A percentile compares a stretch with the other conserved stretches of the same genome.
Conservation (phyloP, 1,139 yeast genomes). For the Hansenula anomala region DNA sequence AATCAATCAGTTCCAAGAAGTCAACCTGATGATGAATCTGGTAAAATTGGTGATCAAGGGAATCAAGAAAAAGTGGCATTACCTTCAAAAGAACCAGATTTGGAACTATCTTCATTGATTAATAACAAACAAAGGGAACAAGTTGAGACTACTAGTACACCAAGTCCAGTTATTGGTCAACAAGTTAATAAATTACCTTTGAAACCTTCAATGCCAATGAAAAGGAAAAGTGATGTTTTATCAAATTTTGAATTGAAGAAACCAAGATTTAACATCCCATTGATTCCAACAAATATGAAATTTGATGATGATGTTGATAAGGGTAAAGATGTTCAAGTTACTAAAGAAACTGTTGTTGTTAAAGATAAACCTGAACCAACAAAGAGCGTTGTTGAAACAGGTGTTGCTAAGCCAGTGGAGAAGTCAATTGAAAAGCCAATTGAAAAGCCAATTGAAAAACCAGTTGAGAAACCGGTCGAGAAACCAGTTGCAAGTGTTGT, state of each 20-base stretch:
- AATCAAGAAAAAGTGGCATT: background rate
- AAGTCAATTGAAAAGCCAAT: background rate
- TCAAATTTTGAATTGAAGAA: conserved; percentile 19
- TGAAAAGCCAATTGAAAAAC: background rate
- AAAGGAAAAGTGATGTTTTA: conserved; percentile 19
- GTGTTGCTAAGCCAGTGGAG: background rate
- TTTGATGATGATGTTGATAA: conserved; percentile 3
- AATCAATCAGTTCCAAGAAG: too few relatives aligned
- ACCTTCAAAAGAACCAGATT: conserved; percentile 7
- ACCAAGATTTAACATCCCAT: conserved; percentile 15
- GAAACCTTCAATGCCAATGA: conserved; percentile 2
- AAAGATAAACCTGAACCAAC: background rate
- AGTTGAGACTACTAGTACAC: background rate
- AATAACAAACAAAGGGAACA: background rate
- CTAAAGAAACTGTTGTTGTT: background rate
- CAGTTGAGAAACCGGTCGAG: background rate
- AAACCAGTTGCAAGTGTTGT: background rate
- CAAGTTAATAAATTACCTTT: too few relatives aligned
- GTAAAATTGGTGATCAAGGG: too few relatives aligned
- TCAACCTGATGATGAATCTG: background rate
- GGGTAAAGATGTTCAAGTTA: background rate
- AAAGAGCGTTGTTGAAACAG: too few relatives aligned
- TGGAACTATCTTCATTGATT: conserved; percentile 10
- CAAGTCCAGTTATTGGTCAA: background rate
- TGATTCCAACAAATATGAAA: conserved; percentile 17